Base-by-base conservation (phyloP, 1,284 basidiomycete species). In the Porogramme epimiltina region DNA sequence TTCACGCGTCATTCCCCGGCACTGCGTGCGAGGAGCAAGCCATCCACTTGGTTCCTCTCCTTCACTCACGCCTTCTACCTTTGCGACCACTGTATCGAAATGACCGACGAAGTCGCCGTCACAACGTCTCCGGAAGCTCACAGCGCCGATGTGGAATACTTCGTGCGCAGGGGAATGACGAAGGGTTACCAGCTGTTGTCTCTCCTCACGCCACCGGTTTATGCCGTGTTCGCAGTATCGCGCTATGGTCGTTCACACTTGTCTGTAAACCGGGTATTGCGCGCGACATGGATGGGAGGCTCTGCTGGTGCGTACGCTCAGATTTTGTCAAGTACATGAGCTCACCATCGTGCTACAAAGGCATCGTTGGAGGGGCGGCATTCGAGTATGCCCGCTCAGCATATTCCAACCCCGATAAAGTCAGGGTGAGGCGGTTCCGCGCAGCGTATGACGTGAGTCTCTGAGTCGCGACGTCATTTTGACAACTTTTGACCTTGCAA, bases 221-320 rank as follows among this genome's bases (percentile, higher is more conserved):
- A 89, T 58, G 66, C 74, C 8, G 74, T 74, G 0, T 77, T 80
- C 54, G 66, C 80, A 13, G 59, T 88, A 31, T 71, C 74, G 20
- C 75, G 80, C 52, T 80, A 76, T 53, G 82, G 85, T 9, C 73
- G 79, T 37, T 65, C 70, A 16, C 73, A 78, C 24, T 70, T 89
- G 46, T 77, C 76, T 11, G 56, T 84, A 28, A 89, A 86, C 59
- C 78, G 78, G 33, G 59, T 85, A 11, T 72, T 90, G 38, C 79
- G 85, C 18, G 80, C 86, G 26, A 86, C 85, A 9, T 90, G 87
- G 87, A 58, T 84, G 6, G 84, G 84, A 34, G 85, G 87, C 31
- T 67, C 78, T 31, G 68, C 69, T 47, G 87, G 87, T 82, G 61
- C 37, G 71, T 63, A 10, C 24, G 13, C 9, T 8, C n/a, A 3